Evolutionary conservation across 2,329 filamentous ascomycete genomes (phyloP), one percentile per base, ranked within the genome.

Genomic region (Botrytis elliptica): DNA sequence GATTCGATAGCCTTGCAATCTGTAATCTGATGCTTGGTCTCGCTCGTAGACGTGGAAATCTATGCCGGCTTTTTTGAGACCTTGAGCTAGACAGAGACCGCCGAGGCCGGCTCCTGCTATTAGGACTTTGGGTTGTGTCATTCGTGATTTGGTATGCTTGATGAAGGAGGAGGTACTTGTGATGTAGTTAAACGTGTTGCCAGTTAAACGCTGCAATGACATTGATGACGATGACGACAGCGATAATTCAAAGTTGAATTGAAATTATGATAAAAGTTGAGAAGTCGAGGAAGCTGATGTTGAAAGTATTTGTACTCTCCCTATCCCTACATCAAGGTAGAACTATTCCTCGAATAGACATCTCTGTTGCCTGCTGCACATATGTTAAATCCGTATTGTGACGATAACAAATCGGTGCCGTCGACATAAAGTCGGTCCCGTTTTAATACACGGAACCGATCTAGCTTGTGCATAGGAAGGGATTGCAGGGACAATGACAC

Each of bases 1-100:
- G 0, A 84, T 75, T 29, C 83, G 80, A 73, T 84, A 84, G 3
- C 83, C 83, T 74, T 84, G 83, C 25, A 73, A 60, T 25, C 74
- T 44, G 36, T 66, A 44, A 33, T 64, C 82, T 62, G 86, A 82
- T 59, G 85, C 83, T 5, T 78, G 72, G 76, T 89, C 86, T 59
- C 87, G 87, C 81, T 90, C 88, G 78, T 87, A 90, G 64, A 91
- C 85, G 60, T 79, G 83, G 79, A 88, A 90, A 0, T 85, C 87
- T 40, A 75, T 73, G n/a, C 65, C 29, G n/a, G 59, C 63, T n/a
- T 75, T 72, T 22, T 64, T 60, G n/a, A 82, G 77, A 18, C 80
- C 79, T 71, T 80, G 78, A 6, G 79, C 79, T 6, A 82, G 76
- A 72, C 80, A 79, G 3, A 82, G 76, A 7, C 81, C 80, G 29